phyloP scores from a whole-genome alignment of 164 flowering plant species.

The Vitis rotundifolia region DNA sequence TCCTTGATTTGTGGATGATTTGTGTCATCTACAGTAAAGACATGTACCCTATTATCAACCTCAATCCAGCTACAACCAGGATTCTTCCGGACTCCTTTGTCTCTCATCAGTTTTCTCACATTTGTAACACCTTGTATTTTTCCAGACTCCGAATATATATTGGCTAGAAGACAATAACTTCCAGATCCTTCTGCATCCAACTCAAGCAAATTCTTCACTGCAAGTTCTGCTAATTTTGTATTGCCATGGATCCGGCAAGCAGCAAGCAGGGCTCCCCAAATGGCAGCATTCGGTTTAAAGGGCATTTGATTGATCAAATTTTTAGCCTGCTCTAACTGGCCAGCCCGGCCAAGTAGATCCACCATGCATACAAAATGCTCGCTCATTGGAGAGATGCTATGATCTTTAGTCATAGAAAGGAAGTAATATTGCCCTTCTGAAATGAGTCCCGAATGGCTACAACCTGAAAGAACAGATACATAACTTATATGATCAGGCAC shows the following conservation, averaged over 20 bases:
- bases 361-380: constrained; percentile 57
- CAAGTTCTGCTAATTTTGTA: constrained; percentile 37
- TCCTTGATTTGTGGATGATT: constrained; percentile 41
- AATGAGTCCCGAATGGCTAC: constrained; percentile 51
- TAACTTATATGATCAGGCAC: constrained; percentile 49
- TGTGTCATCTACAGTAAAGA: constrained; percentile 42
- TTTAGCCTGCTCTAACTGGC: constrained; percentile 45
- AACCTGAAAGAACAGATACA: constrained; percentile 43
- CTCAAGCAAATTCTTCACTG: constrained; percentile 33
- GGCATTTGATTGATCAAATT: constrained; percentile 38
- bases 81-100: constrained; percentile 36
- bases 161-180: constrained; percentile 38
- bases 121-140: constrained; percentile 26
- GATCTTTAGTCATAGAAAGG: constrained; percentile 36
- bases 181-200: constrained; percentile 44
- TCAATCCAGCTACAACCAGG: constrained; percentile 65
- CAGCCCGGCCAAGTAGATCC: constrained; percentile 55
- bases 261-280: constrained; percentile 56
- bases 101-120: constrained; percentile 45
- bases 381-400: constrained; percentile 27
- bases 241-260: constrained; percentile 45
- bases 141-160: constrained; percentile 20
- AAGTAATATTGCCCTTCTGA: constrained; percentile 38
- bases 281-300: constrained; percentile 36
- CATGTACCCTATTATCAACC: constrained; percentile 43